Evolutionary conservation across 768 basidiomycete species (phyloP), one percentile per base, ranked within the genome.

Genomic region (Russula virescens): DNA sequence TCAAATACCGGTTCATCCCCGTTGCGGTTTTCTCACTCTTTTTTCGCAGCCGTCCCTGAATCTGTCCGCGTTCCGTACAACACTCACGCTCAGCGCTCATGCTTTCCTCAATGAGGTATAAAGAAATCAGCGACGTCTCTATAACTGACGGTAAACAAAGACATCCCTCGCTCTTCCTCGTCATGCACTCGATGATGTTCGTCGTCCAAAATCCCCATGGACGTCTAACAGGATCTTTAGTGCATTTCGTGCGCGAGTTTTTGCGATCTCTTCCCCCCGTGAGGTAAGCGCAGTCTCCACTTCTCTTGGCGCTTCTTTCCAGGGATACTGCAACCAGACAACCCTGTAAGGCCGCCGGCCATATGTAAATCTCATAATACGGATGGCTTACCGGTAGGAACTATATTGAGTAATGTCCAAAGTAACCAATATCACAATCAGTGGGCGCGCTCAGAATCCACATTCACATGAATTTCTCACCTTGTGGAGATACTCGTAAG

Each of bases 191-290:
- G 55, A 38, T 14, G 60, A 38, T 8, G 61, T 26, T 43, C 67
- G 60, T 49, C 67, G 51, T 31, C 67, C 67, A 58, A 93, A 89
- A 72, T 94, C 90, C n/a, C 90, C 89, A 74, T 92, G 91, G 43
- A 91, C 88, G 69, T 94, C 93, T 71, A 94, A 76, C 65, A 94
- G 74, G 63, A 94, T 93, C 75, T 94, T 94, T 70, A 99, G 82
- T 16, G 94, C 96, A 78, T 98, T 98, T 61, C 96, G 82, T 21
- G 97, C 96, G 58, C 97, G 83, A 47, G 96, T 83, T 71, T 87
- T 85, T 34, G 93, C 84, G 76, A 98, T 80, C 62, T 98, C 96
- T 68, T 91, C 89, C 43, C 83, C 82, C 58, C 83, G 82, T 60
- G 83, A 80, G 8, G 83, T 91, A 60, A 88, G 82, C 58, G 79